Evolutionary conservation across 768 basidiomycete genomes (phyloP).

Genomic region (Naganishia randhawae): DNA sequence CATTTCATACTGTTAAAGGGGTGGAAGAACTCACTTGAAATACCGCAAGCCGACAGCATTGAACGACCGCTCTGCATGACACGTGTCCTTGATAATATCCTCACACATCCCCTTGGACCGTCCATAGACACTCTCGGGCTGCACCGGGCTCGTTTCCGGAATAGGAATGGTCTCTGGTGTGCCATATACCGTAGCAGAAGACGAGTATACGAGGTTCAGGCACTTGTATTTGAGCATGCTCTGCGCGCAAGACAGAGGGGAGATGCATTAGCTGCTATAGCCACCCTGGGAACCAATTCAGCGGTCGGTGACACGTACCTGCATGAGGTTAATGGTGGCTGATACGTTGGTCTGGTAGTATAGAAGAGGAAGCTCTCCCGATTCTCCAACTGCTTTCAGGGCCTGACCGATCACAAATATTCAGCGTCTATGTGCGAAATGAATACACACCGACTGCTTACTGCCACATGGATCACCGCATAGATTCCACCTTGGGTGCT

Average conservation of each 20-base stretch:
- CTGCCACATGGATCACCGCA: constrained; percentile 94
- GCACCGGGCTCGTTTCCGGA: constrained; percentile 79
- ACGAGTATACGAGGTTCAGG: constrained; percentile 88
- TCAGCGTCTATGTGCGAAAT: background rate
- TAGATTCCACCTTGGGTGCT: constrained; percentile 79
- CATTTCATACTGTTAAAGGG: background rate
- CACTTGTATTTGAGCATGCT: constrained; percentile 80
- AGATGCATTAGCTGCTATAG: background rate
- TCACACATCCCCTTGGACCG: constrained; percentile 96
- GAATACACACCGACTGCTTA: constrained; percentile 56
- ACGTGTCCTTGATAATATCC: constrained; percentile 80
- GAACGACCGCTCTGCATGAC: constrained; percentile 58
- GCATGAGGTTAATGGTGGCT: constrained; percentile 76
- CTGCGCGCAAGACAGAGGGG: constrained; percentile 51
- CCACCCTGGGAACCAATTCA: too few relatives aligned
- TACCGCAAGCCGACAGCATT: constrained; percentile 79
- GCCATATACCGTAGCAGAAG: constrained; percentile 96
- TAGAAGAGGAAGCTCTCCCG: constrained; percentile 80
- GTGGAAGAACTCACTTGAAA: constrained; percentile 64
- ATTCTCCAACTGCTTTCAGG: constrained; percentile 96
- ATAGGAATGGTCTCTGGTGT: constrained; percentile 88
- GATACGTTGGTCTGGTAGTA: constrained; percentile 94
- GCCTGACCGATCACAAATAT: constrained; percentile 59
- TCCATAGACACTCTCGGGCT: constrained; percentile 89
- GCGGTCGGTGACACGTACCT: too few relatives aligned